A percentile compares a stretch with the other conserved stretches of the same genome.
Evolutionary conservation across 306 rosid species (phyloP).

Genomic region (Herpetospermum pedunculosum): DNA sequence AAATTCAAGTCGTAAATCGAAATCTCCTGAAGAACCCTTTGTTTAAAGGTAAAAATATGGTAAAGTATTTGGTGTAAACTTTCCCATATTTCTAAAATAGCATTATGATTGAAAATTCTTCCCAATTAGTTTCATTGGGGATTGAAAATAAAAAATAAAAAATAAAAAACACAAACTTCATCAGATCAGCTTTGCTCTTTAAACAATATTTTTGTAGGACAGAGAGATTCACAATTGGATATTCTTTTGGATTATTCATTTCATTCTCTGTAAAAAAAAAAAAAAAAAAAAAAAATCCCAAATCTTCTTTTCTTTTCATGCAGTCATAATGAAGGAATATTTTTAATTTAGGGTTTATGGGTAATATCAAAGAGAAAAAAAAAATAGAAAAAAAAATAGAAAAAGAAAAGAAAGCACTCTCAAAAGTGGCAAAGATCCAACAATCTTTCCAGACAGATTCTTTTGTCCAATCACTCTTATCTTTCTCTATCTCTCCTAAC

Average conservation of each 20-base stretch:
- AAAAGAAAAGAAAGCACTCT: background rate
- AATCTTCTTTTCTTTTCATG: background rate
- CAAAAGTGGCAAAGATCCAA: constrained; percentile 3
- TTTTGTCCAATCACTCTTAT: background rate
- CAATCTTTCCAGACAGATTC: constrained; percentile 1
- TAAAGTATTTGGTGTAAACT: background rate
- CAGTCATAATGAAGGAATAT: background rate
- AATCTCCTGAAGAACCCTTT: background rate
- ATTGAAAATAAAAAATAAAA: constrained; percentile 10
- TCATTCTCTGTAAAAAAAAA: background rate
- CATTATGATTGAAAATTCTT: constrained; percentile 15
- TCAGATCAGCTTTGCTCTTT: background rate
- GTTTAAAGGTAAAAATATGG: background rate
- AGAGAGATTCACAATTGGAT: background rate
- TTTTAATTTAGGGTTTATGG: background rate
- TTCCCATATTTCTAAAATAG: constrained; percentile 24
- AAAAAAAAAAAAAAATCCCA: background rate
- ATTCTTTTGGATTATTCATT: background rate
- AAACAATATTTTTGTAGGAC: background rate
- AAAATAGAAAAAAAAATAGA: background rate
- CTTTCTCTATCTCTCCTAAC: background rate
- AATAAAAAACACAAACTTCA: background rate
- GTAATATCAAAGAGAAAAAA: background rate
- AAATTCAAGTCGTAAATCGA: background rate
- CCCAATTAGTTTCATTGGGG: background rate